Evolutionary conservation across 192 early-diverging fungal genomes (phyloP).

Genomic region (Entomortierella beljakovae): DNA sequence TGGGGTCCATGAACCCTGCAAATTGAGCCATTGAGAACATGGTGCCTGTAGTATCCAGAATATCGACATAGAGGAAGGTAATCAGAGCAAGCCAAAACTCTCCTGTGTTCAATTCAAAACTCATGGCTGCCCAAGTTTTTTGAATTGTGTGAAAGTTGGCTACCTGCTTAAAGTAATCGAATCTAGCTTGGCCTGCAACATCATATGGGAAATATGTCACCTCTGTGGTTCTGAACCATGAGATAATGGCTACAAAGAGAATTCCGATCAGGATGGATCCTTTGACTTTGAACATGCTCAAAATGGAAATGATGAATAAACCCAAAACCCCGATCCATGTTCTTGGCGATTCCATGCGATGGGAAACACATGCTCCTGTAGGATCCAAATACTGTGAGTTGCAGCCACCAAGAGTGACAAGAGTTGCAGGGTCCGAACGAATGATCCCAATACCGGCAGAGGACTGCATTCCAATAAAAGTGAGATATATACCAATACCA

Average conservation of each 20-base stretch:
- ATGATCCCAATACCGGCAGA: constrained; percentile 87
- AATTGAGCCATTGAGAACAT: constrained; percentile 88
- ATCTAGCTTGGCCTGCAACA: constrained; percentile 65
- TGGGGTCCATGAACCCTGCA: constrained; percentile 80
- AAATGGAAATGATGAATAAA: constrained; percentile 75
- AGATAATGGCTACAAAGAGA: constrained; percentile 75
- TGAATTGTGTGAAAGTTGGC: constrained; percentile 73
- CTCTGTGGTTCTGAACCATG: constrained; percentile 77
- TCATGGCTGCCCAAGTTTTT: constrained; percentile 64
- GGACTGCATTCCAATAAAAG: constrained; percentile 80
- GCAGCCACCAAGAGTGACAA: constrained; percentile 78
- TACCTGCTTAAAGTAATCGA: constrained; percentile 79
- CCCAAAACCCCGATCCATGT: constrained; percentile 84
- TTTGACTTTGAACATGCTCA: constrained; percentile 74
- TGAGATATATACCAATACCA: constrained; percentile 84
- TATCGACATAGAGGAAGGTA: constrained; percentile 89
- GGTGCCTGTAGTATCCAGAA: constrained; percentile 87
- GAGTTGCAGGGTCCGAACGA: constrained; percentile 65
- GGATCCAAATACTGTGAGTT: constrained; percentile 35
- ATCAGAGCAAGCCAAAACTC: constrained; percentile 86
- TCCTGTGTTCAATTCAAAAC: constrained; percentile 70
- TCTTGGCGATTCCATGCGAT: constrained; percentile 70
- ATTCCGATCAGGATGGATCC: constrained; percentile 82
- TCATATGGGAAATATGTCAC: constrained; percentile 86
- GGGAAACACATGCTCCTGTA: constrained; percentile 60